These are phyloP conservation scores for Lanmaoa rubissima DNA, from an alignment of 768 basidiomycete genomes.

Conservation along the genomic window DNA sequence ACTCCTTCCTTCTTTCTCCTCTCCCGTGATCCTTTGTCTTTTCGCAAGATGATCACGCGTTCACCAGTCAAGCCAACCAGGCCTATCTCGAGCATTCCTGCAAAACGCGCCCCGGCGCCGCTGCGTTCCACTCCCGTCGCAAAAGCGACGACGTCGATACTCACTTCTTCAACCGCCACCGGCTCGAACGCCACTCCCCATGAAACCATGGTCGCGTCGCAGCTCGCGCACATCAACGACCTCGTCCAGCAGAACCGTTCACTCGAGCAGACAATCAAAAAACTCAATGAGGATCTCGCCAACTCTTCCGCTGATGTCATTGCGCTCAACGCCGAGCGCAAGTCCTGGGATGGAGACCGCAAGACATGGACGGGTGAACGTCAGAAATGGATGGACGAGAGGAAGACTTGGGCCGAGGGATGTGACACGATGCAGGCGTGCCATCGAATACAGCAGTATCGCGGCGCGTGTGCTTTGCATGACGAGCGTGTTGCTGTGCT, in stretches of 20 bases:
- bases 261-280: conserved; percentile 59
- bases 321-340: conserved; percentile 42
- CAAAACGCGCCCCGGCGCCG: conserved; percentile 22
- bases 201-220: conserved; percentile 54
- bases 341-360: conserved; percentile 27
- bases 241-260: conserved; percentile 67
- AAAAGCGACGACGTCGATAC: conserved; percentile 25
- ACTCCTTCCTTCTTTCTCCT: not conserved
- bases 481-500: conserved; percentile 49
- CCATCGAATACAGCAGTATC: conserved; percentile 64
- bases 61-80: conserved; percentile 26
- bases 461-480: conserved; percentile 52
- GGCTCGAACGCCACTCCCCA: conserved; percentile 34
- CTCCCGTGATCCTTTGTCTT: not conserved
- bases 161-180: conserved; percentile 28
- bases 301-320: conserved; percentile 31
- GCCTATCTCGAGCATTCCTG: conserved; percentile 5
- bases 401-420: conserved; percentile 57
- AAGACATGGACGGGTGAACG: conserved; percentile 22
- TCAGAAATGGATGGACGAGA: conserved; percentile 51
- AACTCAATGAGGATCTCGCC: conserved; percentile 49
- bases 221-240: conserved; percentile 69
- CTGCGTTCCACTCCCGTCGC: conserved; percentile 18
- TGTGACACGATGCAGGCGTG: conserved; percentile 61
- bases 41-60: conserved; percentile 27